Base-by-base conservation (phyloP, 2,329 filamentous ascomycete genomes). In the Phoma sp. region DNA sequence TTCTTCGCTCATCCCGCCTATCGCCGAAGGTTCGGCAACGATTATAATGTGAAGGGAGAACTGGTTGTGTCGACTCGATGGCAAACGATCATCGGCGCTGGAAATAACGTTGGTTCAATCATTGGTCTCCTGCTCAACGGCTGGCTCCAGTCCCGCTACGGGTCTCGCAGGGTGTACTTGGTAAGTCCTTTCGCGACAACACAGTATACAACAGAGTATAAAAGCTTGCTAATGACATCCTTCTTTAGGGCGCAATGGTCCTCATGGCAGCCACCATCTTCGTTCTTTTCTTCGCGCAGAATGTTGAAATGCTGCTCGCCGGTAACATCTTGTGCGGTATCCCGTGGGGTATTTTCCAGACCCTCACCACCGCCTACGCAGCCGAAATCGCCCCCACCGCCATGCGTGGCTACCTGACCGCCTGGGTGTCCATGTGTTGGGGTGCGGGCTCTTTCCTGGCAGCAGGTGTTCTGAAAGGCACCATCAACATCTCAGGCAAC, bases 401-500 rank as follows among this genome's bases (percentile, higher is more conserved):
- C 26, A 81, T 90, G 47, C 84, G 88, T 55, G 86, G 74, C 30
- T 66, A 68, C 28, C 47, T 70, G 11, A 67, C 67, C 2, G 88
- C 86, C 5, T 90, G 88, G 57, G 84, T 89, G 72, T 89, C 89
- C 74, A 84, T 87, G 64, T 90, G 87, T 78, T 90, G 87, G 87
- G 87, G 85, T 15, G 76, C 90, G 32, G 88, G 88, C 12, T 87
- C 90, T 71, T 79, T 87, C 56, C 85, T 90, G 42, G 86, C 84
- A 23, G 86, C 88, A 49, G 87, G 86, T 11, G 87, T 89, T 52
- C 85, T 90, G 62, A 84, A 83, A 70, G 80, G 18, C 42, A 52
- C 28, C 7, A 39, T 52, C 15, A 25, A 15, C 21, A 33, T 46
- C 9, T 1, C 33, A 10, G 85, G 88, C 61, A 78, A 89, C 68